phyloP scores from a whole-genome alignment of 129 eudicot species.

The Saussurea involucrata region DNA sequence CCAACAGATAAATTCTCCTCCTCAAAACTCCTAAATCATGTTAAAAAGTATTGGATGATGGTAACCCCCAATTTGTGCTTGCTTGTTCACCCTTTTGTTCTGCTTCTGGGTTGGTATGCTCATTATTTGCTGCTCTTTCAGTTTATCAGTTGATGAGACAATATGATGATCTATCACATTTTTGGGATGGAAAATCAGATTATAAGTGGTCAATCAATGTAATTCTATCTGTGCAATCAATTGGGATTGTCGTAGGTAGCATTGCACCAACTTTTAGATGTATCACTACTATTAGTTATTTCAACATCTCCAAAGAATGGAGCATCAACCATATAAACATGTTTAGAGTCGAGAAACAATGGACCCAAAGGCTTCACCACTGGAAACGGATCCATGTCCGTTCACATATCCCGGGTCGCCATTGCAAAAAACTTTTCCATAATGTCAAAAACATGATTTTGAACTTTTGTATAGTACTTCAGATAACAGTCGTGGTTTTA shows the following conservation, averaged over 20 bases:
- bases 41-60: slow-evolving; percentile 5
- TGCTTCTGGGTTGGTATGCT: too few relatives aligned
- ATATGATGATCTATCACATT: background rate
- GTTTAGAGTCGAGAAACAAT: slow-evolving; percentile 16
- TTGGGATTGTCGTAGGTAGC: background rate
- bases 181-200: background rate
- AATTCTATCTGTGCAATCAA: background rate
- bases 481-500: background rate
- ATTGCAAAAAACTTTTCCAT: slow-evolving; percentile 9
- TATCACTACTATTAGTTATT: background rate
- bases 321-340: background rate
- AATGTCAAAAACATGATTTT: background rate
- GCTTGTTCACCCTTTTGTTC: too few relatives aligned
- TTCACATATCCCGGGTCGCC: background rate
- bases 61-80: too few relatives aligned
- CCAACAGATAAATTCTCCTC: background rate
- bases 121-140: too few relatives aligned
- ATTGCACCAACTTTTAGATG: slow-evolving; percentile 16
- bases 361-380: slow-evolving; percentile 16
- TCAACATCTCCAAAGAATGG: background rate
- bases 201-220: background rate
- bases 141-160: background rate
- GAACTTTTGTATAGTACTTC: background rate
- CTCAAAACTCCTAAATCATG: background rate
- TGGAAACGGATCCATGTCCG: slow-evolving; percentile 21